Percentiles rank a stretch among this genome's conserved stretches.
Evolutionary conservation across 805 yeast genomes (phyloP).

Genomic region (Metschnikowia cerradonensis): DNA sequence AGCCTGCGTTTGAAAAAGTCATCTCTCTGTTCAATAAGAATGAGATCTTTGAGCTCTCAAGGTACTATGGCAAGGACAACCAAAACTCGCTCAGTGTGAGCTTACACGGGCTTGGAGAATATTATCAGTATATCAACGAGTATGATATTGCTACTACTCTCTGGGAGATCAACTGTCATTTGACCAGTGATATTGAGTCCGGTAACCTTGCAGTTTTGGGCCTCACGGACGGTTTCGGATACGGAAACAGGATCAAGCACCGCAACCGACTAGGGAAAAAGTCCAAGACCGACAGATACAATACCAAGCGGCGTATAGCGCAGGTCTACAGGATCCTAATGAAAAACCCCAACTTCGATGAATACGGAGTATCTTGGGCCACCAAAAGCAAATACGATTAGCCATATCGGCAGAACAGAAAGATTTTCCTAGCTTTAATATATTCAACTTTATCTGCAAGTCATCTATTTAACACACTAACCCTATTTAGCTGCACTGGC

Average conservation of each 20-base stretch:
- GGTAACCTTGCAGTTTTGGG: conserved; percentile 23
- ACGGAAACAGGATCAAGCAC: conserved; percentile 19
- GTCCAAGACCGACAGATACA: conserved; percentile 18
- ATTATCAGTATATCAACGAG: conserved; percentile 17
- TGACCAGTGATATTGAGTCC: conserved; percentile 20
- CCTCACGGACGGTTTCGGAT: conserved; percentile 19
- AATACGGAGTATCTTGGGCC: conserved; percentile 19
- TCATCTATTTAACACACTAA: background rate
- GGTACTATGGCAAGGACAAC: conserved; percentile 18
- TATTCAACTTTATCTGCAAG: background rate
- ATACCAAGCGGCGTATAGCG: conserved; percentile 20
- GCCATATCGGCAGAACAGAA: background rate
- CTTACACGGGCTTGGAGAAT: conserved; percentile 20
- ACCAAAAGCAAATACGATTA: conserved; percentile 17
- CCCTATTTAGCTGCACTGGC: conserved; percentile 1
- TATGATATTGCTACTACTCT: conserved; percentile 18
- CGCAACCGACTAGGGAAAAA: conserved; percentile 19
- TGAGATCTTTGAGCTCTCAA: conserved; percentile 4
- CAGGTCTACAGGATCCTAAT: conserved; percentile 18
- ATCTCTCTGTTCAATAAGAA: background rate
- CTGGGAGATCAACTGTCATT: conserved; percentile 22
- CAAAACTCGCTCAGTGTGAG: conserved; percentile 16
- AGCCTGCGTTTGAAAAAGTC: conserved; percentile 8
- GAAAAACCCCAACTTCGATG: conserved; percentile 15
- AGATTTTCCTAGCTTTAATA: background rate